A percentile compares a stretch with the other conserved stretches of the same genome.
Evolutionary conservation across 1,139 yeast genomes (phyloP).

Genomic region (Meyerozyma sp.): DNA sequence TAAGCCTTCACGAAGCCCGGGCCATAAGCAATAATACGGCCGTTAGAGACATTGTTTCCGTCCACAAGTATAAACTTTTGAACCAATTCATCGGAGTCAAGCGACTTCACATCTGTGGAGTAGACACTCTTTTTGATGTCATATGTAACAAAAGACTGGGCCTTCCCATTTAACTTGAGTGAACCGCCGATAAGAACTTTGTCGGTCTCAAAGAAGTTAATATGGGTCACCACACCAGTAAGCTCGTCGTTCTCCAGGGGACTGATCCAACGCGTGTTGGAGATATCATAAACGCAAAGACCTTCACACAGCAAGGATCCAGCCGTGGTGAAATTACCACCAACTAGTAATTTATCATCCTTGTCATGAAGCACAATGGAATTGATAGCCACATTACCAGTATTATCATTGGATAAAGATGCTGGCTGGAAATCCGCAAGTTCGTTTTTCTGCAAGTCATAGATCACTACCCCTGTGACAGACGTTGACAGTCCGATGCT

Average conservation of each 20-base stretch:
- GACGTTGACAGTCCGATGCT: conserved; percentile 14
- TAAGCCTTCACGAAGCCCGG: conserved; percentile 42
- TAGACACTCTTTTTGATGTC: conserved; percentile 37
- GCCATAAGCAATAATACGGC: conserved; percentile 55
- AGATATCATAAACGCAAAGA: conserved; percentile 63
- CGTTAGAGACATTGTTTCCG: conserved; percentile 32
- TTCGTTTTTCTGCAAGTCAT: conserved; percentile 38
- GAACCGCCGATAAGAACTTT: conserved; percentile 61
- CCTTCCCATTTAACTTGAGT: conserved; percentile 34
- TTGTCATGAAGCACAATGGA: conserved; percentile 50
- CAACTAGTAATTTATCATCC: conserved; percentile 55
- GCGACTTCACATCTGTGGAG: conserved; percentile 13
- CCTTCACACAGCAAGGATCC: conserved; percentile 57
- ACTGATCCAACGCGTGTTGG: conserved; percentile 48
- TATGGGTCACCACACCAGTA: conserved; percentile 48
- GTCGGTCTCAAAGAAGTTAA: conserved; percentile 47
- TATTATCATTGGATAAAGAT: conserved; percentile 22
- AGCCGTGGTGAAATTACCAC: conserved; percentile 66
- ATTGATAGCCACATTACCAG: conserved; percentile 35
- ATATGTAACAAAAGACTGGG: conserved; percentile 44
- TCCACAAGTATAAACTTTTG: conserved; percentile 47
- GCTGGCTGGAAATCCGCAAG: conserved; percentile 47
- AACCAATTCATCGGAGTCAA: conserved; percentile 35
- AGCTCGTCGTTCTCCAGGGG: conserved; percentile 38
- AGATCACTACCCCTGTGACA: conserved; percentile 46